A percentile compares a stretch with the other conserved stretches of the same genome.
These are phyloP conservation scores for Penicillium griseofulvum DNA, from an alignment of 2,329 filamentous ascomycete species.

Conservation along the genomic window DNA sequence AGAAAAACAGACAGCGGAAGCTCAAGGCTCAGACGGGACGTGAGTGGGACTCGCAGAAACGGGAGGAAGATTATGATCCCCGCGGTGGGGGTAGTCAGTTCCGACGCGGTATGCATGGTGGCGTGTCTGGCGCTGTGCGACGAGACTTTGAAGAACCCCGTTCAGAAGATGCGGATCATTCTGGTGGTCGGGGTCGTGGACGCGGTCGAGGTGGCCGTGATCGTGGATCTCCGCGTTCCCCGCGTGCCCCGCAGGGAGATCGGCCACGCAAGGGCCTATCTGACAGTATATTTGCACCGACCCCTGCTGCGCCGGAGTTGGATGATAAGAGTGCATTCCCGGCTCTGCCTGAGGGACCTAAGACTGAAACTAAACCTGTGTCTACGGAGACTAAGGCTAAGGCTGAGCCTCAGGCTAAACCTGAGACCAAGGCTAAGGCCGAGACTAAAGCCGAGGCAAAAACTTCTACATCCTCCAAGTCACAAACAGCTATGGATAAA, in stretches of 20 bases:
- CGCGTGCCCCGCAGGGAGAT: conserved; percentile 27
- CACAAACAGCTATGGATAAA: conserved; percentile 19
- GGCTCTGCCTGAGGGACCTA: conserved; percentile 30
- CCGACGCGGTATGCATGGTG: conserved; percentile 53
- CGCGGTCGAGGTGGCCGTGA: conserved; percentile 27
- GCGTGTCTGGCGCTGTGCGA: conserved; percentile 41
- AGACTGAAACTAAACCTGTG: conserved; percentile 12
- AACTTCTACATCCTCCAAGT: neutral
- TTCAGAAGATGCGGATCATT: conserved; percentile 23
- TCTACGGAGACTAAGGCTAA: conserved; percentile 9
- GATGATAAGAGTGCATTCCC: conserved; percentile 38
- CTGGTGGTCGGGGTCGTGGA: conserved; percentile 32
- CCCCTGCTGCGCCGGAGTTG: conserved; percentile 21
- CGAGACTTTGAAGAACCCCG: conserved; percentile 30
- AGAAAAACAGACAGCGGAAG: conserved; percentile 60
- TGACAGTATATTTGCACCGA: conserved; percentile 11
- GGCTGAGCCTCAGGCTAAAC: conserved; percentile 12
- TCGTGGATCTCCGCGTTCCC: conserved; percentile 24
- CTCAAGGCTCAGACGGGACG: conserved; percentile 57
- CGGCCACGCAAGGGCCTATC: conserved; percentile 17
- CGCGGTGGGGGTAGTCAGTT: conserved; percentile 45
- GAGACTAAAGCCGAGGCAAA: neutral
- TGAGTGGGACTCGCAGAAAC: conserved; percentile 63
- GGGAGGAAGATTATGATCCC: conserved; percentile 53
- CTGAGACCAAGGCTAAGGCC: neutral